Base-by-base conservation (phyloP, 2,329 filamentous ascomycete genomes). In the Plectosphaerella cucumerina region DNA sequence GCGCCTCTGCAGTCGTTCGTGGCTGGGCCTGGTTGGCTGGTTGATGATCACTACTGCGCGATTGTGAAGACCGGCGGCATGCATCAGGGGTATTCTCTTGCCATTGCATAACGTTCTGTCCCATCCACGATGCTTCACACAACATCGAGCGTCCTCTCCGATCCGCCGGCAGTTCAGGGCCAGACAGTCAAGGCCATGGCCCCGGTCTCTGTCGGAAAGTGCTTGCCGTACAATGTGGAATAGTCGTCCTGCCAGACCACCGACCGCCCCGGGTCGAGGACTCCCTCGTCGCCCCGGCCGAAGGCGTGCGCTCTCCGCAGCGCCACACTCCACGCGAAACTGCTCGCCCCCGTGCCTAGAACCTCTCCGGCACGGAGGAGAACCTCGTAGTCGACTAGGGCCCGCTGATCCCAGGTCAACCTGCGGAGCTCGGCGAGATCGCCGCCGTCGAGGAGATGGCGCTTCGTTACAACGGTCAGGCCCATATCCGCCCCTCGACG, bases 311-410 rank as follows among this genome's bases (percentile, higher is more conserved):
- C 52, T 50, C 75, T 66, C 21, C 68, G 63, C 53, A 77, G 57
- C 10, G 73, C 74, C 15, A 80, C 58, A 50, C 73, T 73, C 69
- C 74, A 78, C 14, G 70, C 69, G 49, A 78, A 76, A 52, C 65
- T 69, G 51, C 71, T 75, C 58, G 69, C 69, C 9, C 70, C 68
- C 10, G 72, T 62, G 0, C 76, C 76, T 1, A 68, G 67, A 51
- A 78, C 70, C 17, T 70, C 60, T 11, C 67, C 69, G 18, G 71
- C 70, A 22, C 72, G 64, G 47, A 71, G 61, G 56, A 78, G 61
- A 4, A 80, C 69, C 56, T 78, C 73, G 60, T 74, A 78, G 59
- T 81, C 77, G 6, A 79, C 69, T 18, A 79, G 61, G 3, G 69
- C 71, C 51, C 73, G 70, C 61, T 80, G 76, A 59, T 78, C 75